phyloP scores from a whole-genome alignment of 345 rosid genomes.

The Carallia pectinifolia region DNA sequence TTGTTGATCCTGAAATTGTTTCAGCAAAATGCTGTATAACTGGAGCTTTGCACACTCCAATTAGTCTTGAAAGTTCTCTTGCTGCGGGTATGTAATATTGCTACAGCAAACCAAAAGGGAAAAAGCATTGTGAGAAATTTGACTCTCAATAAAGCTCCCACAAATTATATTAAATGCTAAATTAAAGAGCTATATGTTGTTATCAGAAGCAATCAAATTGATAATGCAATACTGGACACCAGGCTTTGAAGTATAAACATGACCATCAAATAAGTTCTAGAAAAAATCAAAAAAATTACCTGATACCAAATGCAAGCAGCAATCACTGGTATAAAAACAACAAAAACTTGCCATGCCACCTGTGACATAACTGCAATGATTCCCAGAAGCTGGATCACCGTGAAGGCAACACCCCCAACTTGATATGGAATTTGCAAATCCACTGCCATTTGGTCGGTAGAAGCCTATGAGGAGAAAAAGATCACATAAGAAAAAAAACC shows the following conservation, averaged over 20 bases:
- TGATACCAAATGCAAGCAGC: slow-evolving; percentile 68
- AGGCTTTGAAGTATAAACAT: not conserved
- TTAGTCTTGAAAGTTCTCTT: slow-evolving; percentile 64
- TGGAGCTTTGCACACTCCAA: slow-evolving; percentile 72
- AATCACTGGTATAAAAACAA: slow-evolving; percentile 65
- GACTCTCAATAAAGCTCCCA: too few species aligned
- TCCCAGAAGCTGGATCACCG: slow-evolving; percentile 59
- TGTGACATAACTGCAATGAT: slow-evolving; percentile 76
- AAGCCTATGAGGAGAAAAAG: slow-evolving; percentile 46
- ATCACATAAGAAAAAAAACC: not conserved
- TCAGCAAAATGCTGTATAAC: slow-evolving; percentile 74
- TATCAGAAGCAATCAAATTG: not conserved
- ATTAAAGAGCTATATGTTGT: too few species aligned
- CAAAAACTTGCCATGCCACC: slow-evolving; percentile 77
- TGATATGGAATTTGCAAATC: slow-evolving; percentile 50
- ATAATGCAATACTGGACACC: not conserved
- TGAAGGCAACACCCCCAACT: slow-evolving; percentile 44
- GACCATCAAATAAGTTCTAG: not conserved
- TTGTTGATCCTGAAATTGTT: slow-evolving; percentile 64
- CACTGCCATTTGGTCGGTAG: slow-evolving; percentile 72
- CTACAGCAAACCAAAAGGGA: slow-evolving; percentile 28
- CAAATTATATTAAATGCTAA: too few species aligned
- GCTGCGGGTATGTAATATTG: slow-evolving; percentile 69
- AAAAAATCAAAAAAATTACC: slow-evolving; percentile 39
- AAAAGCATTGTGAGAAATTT: slow-evolving; percentile 4